Evolutionary conservation across 176 grass and related monocot species (phyloP), one percentile per base, ranked within the genome.

Genomic region (Leersia perrieri): DNA sequence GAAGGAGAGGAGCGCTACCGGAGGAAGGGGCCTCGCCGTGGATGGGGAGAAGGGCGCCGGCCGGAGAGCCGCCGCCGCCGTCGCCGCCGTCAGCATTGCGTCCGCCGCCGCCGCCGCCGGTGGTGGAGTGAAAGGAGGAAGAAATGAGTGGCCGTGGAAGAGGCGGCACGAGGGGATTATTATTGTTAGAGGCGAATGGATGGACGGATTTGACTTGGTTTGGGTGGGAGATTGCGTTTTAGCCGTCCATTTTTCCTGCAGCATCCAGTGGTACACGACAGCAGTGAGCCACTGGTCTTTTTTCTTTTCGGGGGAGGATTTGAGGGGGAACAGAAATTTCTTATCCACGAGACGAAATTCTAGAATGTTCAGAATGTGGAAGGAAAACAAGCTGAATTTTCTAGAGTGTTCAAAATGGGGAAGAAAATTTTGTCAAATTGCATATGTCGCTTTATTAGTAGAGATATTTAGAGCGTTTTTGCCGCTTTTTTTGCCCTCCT

Each of bases 141-240:
- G 75, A 20, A 89, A 83, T 61, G 87, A 82, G 84, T 82, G 84
- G 87, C 62, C 68, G 76, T 44, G 63, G 80, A 60, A 3, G 22
- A 2, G 55, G 33, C 30, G 64, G 7, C 28, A 33, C 5, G 13
- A 53, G 51, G 61, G 1, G 47, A 80, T 70, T 42, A 53, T 16
- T 11, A n/a, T 0, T 14, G 36, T 25, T 2, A 0, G 13, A 16
- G 51, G 7, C 0, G 22, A 57, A 57, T 57, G 51, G 51, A 57
- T 16, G 36, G 66, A 31, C 28, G 29, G 77, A 7, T 4, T 34
- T 32, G 73, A 15, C 38, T 13, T 22, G 63, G 8, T 33, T 66
- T 34, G 13, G 6, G 77, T 40, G 7, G 33, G 23, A 15, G 72
- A 5, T 16, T 16, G 73, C 73, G 1, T 36, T 12, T 3, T 22